A percentile compares a stretch with the other conserved stretches of the same genome.
Conservation (phyloP, 2,329 filamentous ascomycete species). For the Aspergillus hiratsukae region DNA sequence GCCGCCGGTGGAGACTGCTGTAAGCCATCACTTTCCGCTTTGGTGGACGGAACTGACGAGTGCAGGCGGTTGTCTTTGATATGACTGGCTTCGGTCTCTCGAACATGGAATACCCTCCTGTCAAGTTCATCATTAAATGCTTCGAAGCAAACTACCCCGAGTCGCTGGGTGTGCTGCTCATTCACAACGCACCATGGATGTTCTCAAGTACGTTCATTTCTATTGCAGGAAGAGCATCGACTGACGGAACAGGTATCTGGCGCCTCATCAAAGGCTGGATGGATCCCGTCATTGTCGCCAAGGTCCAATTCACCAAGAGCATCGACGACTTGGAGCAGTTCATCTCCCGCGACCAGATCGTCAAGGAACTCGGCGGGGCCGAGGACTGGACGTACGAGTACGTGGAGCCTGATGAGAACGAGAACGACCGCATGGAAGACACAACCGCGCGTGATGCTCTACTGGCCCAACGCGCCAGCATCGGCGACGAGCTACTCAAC, state of each 20-base stretch:
- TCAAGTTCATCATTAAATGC: constrained; percentile 98
- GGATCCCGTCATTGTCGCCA: constrained; percentile 88
- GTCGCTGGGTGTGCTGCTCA: constrained; percentile 76
- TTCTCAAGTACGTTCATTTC: constrained; percentile 65
- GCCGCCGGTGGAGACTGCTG: constrained; percentile 80
- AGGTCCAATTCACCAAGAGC: constrained; percentile 85
- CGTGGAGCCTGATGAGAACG: constrained; percentile 66
- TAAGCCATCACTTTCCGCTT: constrained; percentile 44
- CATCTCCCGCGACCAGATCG: constrained; percentile 64
- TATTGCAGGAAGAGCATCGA: neutral
- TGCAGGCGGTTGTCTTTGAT: constrained; percentile 82
- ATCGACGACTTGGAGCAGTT: constrained; percentile 70
- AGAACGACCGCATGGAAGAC: constrained; percentile 69
- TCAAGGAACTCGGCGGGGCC: constrained; percentile 74
- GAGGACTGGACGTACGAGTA: constrained; percentile 81
- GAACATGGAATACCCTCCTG: constrained; percentile 96
- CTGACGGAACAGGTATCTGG: constrained; percentile 65
- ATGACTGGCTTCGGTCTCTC: constrained; percentile 90
- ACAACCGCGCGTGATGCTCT: constrained; percentile 60
- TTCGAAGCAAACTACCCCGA: constrained; percentile 98
- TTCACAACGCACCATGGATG: constrained; percentile 93
- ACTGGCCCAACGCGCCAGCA: constrained; percentile 56
- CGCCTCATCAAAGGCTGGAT: constrained; percentile 91
- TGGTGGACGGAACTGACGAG: neutral
- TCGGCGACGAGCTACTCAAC: constrained; percentile 68